Percentiles rank a stretch among this genome's conserved stretches.
phyloP scores from a whole-genome alignment of 2,329 filamentous ascomycete species.

The Monilinia aucupariae region DNA sequence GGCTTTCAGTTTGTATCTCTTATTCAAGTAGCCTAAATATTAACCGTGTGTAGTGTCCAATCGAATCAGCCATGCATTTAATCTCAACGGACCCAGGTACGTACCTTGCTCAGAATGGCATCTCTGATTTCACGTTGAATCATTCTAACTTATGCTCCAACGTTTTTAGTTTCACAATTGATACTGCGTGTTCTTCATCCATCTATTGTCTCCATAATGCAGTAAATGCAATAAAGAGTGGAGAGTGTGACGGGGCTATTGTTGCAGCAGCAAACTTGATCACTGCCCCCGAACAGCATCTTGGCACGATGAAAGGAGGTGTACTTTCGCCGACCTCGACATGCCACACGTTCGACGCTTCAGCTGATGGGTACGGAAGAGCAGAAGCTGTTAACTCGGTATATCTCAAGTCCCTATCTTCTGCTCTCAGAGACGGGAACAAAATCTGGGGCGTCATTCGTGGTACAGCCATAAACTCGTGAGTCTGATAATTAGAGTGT shows the following conservation, averaged over 20 bases:
- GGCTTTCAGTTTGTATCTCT: too few relatives aligned
- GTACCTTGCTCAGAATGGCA: neutral
- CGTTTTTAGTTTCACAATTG: constrained; percentile 15
- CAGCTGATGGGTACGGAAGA: constrained; percentile 58
- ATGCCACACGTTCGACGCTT: constrained; percentile 52
- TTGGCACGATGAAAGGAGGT: constrained; percentile 21
- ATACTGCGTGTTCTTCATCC: constrained; percentile 52
- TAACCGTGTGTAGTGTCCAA: constrained; percentile 22
- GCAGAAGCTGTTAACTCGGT: constrained; percentile 57
- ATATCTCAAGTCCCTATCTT: constrained; percentile 51
- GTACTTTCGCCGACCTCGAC: constrained; percentile 40
- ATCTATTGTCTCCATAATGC: constrained; percentile 51
- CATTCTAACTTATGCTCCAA: neutral
- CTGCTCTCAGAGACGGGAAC: constrained; percentile 52
- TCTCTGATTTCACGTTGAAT: neutral
- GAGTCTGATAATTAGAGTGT: neutral
- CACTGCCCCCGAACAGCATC: constrained; percentile 19
- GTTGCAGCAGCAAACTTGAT: constrained; percentile 26
- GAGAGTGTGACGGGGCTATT: constrained; percentile 37
- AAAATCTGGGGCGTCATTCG: constrained; percentile 45
- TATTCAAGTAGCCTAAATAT: too few relatives aligned
- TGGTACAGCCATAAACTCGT: constrained; percentile 44
- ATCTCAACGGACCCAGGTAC: constrained; percentile 30
- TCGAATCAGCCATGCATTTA: constrained; percentile 35
- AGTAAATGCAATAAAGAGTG: constrained; percentile 43